Evolutionary conservation across 441 rosid genomes (phyloP).

Genomic region (Pelargonium citronellum): DNA sequence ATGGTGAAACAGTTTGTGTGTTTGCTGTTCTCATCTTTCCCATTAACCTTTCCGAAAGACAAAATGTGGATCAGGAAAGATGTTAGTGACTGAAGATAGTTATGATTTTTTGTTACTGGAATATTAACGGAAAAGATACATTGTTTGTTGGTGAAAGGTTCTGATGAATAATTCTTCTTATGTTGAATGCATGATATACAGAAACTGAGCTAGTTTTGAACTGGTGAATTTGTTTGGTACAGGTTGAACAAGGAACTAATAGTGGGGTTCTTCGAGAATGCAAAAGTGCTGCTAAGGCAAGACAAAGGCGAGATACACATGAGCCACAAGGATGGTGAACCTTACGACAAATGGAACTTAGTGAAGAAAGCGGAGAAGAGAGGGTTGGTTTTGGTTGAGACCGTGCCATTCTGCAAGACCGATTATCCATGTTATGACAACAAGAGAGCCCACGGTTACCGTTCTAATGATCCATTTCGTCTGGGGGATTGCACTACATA

Average conservation of each 20-base stretch:
- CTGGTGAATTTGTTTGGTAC: constrained; percentile 12
- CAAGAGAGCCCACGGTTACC: constrained; percentile 30
- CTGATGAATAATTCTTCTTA: too few species aligned
- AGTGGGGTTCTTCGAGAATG: constrained; percentile 28
- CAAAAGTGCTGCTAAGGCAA: constrained; percentile 23
- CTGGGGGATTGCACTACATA: constrained; percentile 31
- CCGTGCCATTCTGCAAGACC: constrained; percentile 24
- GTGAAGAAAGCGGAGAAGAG: constrained; percentile 35
- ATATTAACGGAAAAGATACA: too few species aligned
- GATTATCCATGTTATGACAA: constrained; percentile 33
- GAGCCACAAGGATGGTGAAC: constrained; percentile 32
- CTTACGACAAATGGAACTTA: constrained; percentile 33
- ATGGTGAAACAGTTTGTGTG: too few species aligned
- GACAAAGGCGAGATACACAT: constrained; percentile 33
- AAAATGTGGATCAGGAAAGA: too few species aligned
- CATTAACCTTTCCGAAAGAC: too few species aligned
- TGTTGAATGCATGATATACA: too few species aligned
- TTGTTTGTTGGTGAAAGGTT: neutral
- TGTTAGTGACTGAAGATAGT: too few species aligned
- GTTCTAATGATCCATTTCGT: constrained; percentile 19
- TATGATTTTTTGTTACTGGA: too few species aligned
- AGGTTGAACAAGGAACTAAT: constrained; percentile 36
- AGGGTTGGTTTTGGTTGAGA: constrained; percentile 22
- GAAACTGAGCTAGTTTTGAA: neutral
- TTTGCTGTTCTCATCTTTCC: too few species aligned